Conservation (phyloP, 208 protist genomes). For the Trypanosomatidae sp. region DNA sequence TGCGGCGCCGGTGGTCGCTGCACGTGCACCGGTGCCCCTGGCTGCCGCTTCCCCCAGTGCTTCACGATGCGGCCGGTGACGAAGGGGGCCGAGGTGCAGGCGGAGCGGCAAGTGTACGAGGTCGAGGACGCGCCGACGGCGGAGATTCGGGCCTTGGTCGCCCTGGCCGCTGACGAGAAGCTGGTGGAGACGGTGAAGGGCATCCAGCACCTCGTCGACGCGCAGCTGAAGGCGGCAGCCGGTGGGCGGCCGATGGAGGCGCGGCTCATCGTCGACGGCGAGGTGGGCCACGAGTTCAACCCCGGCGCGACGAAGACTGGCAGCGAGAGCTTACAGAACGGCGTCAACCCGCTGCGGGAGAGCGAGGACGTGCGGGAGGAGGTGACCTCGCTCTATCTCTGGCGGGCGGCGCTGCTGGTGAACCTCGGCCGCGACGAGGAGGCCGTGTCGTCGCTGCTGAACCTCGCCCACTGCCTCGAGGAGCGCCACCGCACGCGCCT, state of each 20-base stretch:
- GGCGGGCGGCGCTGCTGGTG: slow-evolving; percentile 80
- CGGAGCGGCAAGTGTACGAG: slow-evolving; percentile 62
- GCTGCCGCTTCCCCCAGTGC: slow-evolving; percentile 76
- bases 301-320: slow-evolving; percentile 40
- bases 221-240: slow-evolving; percentile 32
- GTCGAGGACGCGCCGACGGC: slow-evolving; percentile 52
- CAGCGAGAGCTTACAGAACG: slow-evolving; percentile 27
- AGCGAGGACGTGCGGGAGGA: slow-evolving; percentile 58
- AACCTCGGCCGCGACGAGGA: slow-evolving; percentile 68
- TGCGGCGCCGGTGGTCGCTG: slow-evolving; percentile 79
- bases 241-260: slow-evolving; percentile 33
- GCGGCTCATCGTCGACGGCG: slow-evolving; percentile 30
- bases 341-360: slow-evolving; percentile 57
- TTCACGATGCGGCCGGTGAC: slow-evolving; percentile 74
- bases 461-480: no score
- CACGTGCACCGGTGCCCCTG: slow-evolving; percentile 36
- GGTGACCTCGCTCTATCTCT: slow-evolving; percentile 61
- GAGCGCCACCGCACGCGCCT: slow-evolving; percentile 52
- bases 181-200: slow-evolving; percentile 54
- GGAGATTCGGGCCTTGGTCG: slow-evolving; percentile 48
- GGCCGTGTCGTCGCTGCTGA: slow-evolving; percentile 69
- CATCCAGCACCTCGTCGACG: slow-evolving; percentile 49
- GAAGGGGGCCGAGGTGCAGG: slow-evolving; percentile 72
- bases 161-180: slow-evolving; percentile 44
- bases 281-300: slow-evolving; percentile 36